phyloP scores from a whole-genome alignment of 2,329 filamentous ascomycete species.

The Phyllosticta citribraziliensis region DNA sequence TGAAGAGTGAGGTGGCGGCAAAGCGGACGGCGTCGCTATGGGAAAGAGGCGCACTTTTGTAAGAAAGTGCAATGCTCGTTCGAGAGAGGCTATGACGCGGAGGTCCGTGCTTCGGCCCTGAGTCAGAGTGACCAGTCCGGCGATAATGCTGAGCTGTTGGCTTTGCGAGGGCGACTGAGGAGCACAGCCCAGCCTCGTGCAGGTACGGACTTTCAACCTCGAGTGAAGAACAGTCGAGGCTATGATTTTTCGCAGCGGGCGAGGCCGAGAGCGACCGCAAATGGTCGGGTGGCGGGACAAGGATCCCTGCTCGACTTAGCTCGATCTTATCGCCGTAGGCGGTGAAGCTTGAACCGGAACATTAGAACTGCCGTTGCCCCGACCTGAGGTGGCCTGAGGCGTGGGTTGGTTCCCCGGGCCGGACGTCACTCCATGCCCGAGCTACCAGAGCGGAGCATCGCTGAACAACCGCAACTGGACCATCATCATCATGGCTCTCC shows the following conservation, averaged over 20 bases:
- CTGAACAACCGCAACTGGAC: background rate
- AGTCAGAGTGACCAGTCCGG: background rate
- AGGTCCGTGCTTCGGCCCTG: background rate
- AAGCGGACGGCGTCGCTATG: background rate
- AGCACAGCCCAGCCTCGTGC: background rate
- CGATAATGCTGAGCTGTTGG: background rate
- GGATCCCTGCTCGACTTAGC: background rate
- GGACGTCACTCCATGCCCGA: background rate
- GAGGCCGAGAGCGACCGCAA: background rate
- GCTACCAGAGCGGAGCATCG: background rate
- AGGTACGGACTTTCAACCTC: background rate
- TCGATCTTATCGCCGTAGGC: background rate
- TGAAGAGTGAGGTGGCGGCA: constrained; percentile 3
- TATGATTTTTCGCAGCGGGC: background rate
- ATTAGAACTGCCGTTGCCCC: background rate
- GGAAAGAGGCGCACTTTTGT: background rate
- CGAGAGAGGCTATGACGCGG: constrained; percentile 3
- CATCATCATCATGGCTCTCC: constrained; percentile 31
- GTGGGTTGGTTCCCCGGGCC: background rate
- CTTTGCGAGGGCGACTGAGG: background rate
- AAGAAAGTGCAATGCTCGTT: background rate
- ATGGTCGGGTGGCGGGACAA: background rate
- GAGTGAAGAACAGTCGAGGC: background rate
- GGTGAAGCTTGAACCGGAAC: background rate
- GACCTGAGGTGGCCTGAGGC: too few species aligned